Base-by-base conservation (phyloP, 192 early-diverging fungal genomes). In the Haplosporangium gracile region DNA sequence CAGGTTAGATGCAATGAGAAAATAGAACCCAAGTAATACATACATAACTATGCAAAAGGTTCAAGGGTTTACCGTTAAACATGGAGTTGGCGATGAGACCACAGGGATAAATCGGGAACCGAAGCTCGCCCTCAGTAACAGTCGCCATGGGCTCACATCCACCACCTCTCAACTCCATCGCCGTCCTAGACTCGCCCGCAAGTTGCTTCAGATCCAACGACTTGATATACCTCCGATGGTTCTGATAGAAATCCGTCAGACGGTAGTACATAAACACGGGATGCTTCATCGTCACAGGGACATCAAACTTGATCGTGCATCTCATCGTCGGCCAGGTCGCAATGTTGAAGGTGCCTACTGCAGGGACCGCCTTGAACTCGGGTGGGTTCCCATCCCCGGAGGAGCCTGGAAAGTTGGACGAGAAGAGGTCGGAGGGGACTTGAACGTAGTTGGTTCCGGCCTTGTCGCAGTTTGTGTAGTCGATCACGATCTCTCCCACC, bases 201-300 rank as follows among this genome's bases (percentile, higher is more conserved):
- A 99, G 92, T 83, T 99, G 98, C 72, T 94, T 92, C 36, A 92
- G 87, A 86, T 96, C 94, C 85, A 96, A 93, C 84, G 94, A 95
- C 86, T 98, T 97, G 34, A 99, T 96, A 80, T 99, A 99, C 74
- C 95, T 93, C 49, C 99, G 93, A 81, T 99, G 97, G 91, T 99
- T 99, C 89, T 99, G 99, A 88, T 98, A 99, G 88, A 99, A 99
- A 87, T 98, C 97, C 39, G 98, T 98, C 69, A 99, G 93, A 55
- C 95, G 90, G 82, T 99, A 99, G 88, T 99, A 99, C 68, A 99
- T 78, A 80, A 94, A 99, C 75, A 99, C 95, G 8, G 96, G 96
- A 4, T 93, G 80, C 68, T 91, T 91, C 87, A 99, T 82, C 55
- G 89, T 82, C 73, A 91, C 90, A 9, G 93, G 97, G 85, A 94